Base-by-base conservation (phyloP, 768 basidiomycete genomes). In the Tylopilus sp. region DNA sequence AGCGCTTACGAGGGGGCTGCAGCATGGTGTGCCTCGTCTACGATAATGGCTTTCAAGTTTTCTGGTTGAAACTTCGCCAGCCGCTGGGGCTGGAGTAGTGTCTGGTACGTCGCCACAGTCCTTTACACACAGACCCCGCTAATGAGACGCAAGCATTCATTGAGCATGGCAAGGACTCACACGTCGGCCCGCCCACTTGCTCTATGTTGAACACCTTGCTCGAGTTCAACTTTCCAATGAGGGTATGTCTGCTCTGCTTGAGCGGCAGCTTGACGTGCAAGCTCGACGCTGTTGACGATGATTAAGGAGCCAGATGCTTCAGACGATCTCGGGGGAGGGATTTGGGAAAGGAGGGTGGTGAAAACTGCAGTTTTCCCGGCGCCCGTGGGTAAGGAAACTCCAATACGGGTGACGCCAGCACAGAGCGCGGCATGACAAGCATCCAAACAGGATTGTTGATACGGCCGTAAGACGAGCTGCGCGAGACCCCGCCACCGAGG, bases 1-100 rank as follows among this genome's bases (percentile, higher is more conserved):
- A n/a, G n/a, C 17, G n/a, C 31, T 50, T 72, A 95, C 84, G 94
- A 93, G 28, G 87, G 85, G 10, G 95, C 90, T 34, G 91, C 94
- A 26, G 95, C 89, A 69, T 98, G 96, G 66, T 98, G 96, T 1
- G 95, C 95, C 71, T 97, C 94, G 63, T 97, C 94, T 4, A 97
- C 76, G 41, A 96, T 84, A 53, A 97, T 76, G 16, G 86, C 87
- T 62, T 87, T 92, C 56, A 91, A 70, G 42, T 56, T 63, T 11
- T 68, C 63, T 4, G 87, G 86, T 62, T 85, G 76, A 65, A 95
- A 96, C 66, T 95, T 96, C 7, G 74, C 75, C 50, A 93, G 64
- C 19, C 91, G 78, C 10, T 79, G 71, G 6, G 76, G 68, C 51
- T 80, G 85, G 30, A 84, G 75, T 12, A 95, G 74, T 0, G 90